Evolutionary conservation across 441 rosid species (phyloP).

Genomic region (Lepidium campestre): DNA sequence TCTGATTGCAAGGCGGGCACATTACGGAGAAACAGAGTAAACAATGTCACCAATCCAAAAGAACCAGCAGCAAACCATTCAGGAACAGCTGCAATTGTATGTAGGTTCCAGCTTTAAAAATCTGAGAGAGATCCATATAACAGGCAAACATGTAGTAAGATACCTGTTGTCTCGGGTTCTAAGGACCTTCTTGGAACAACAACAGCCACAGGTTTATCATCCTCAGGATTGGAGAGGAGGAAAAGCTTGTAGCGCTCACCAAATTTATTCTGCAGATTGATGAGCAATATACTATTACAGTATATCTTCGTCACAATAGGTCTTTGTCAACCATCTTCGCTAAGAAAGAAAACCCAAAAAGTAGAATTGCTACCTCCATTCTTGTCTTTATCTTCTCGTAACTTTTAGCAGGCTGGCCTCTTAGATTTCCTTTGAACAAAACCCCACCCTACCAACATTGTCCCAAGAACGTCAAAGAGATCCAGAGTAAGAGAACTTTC

Average conservation of each 20-base stretch:
- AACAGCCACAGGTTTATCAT: slow-evolving; percentile 93
- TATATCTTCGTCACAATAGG: background rate
- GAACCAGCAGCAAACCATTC: slow-evolving; percentile 98
- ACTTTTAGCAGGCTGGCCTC: slow-evolving; percentile 80
- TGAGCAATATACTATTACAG: background rate
- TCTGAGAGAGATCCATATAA: background rate
- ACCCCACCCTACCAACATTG: slow-evolving; percentile 66
- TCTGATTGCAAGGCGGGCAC: slow-evolving; percentile 84
- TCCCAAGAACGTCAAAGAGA: slow-evolving; percentile 2
- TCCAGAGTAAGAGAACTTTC: background rate
- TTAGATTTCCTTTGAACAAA: slow-evolving; percentile 87
- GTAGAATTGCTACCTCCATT: slow-evolving; percentile 46
- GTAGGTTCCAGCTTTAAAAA: background rate
- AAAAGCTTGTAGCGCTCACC: slow-evolving; percentile 81
- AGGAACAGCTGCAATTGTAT: slow-evolving; percentile 66
- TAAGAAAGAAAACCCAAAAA: background rate
- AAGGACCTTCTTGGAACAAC: slow-evolving; percentile 78
- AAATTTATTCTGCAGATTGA: slow-evolving; percentile 60
- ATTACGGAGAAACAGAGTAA: slow-evolving; percentile 81
- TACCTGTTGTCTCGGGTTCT: slow-evolving; percentile 83
- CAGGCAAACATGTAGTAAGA: slow-evolving; percentile 6
- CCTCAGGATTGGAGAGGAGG: slow-evolving; percentile 85
- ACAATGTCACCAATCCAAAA: slow-evolving; percentile 82
- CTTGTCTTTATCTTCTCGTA: slow-evolving; percentile 73
- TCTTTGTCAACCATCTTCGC: background rate